A percentile compares a stretch with the other conserved stretches of the same genome.
phyloP scores from a whole-genome alignment of 1,284 basidiomycete species.

The Ustanciosporium gigantosporum region DNA sequence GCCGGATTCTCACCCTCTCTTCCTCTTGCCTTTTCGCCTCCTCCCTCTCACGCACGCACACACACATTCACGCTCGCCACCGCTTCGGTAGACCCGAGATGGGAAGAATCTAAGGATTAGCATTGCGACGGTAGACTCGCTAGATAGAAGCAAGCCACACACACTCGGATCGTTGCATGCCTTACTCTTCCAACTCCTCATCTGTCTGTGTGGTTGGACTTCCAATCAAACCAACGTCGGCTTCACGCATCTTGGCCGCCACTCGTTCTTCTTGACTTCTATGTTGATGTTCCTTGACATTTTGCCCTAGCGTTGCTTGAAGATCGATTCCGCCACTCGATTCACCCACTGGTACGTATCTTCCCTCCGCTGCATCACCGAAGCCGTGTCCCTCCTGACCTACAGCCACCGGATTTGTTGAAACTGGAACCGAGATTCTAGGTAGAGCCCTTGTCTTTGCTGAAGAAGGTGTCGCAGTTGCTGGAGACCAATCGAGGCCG shows the following conservation, averaged over 20 bases:
- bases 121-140: no score
- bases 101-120: no score
- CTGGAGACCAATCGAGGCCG: neutral
- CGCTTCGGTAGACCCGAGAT: no score
- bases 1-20: no score
- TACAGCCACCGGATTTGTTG: neutral
- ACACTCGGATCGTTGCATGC: no score
- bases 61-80: no score
- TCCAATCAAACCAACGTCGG: conserved; percentile 40
- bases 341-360: neutral
- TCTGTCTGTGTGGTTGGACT: conserved; percentile 28
- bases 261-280: conserved; percentile 32
- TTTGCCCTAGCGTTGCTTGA: neutral
- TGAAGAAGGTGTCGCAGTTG: neutral
- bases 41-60: no score
- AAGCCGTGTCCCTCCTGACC: no score
- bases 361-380: neutral
- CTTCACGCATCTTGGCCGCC: conserved; percentile 40
- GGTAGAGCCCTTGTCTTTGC: conserved; percentile 7
- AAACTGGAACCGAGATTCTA: conserved; percentile 15
- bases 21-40: no score
- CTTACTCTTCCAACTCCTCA: no score
- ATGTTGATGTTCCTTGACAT: conserved; percentile 1
- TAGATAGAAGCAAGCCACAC: no score
- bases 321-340: no score